A percentile compares a stretch with the other conserved stretches of the same genome.
phyloP scores from a whole-genome alignment of 768 basidiomycete species.

The Cystobasidium onofrii region DNA sequence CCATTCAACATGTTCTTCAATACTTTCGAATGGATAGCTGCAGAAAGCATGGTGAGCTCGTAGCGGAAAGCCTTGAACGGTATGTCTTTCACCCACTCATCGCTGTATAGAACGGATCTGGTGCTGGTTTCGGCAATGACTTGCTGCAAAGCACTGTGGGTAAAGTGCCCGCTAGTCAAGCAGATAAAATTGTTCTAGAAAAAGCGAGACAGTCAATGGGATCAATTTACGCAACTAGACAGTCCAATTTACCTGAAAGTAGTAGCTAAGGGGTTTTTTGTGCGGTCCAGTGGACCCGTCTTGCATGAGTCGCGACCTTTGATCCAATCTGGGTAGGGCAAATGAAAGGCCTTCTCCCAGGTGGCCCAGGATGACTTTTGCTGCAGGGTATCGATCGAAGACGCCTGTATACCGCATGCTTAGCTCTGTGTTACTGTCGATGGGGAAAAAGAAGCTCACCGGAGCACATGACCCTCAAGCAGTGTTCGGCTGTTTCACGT shows the following conservation, averaged over 20 bases:
- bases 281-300: background rate
- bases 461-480: background rate
- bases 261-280: background rate
- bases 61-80: background rate
- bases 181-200: background rate
- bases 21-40: background rate
- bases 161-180: background rate
- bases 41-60: background rate
- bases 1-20: slow-evolving; percentile 4
- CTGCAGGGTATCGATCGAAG: background rate
- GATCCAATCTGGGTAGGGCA: background rate
- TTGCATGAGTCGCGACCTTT: background rate
- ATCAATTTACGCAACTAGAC: too few species aligned
- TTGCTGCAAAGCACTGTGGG: background rate
- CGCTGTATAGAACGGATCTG: background rate
- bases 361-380: background rate
- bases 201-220: background rate
- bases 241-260: background rate
- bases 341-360: background rate
- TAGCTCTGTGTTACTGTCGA: too few species aligned
- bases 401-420: background rate
- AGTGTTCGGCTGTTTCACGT: background rate
- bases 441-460: too few species aligned
- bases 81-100: background rate
- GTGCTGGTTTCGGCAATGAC: background rate